Evolutionary conservation across 768 basidiomycete species (phyloP), one percentile per base, ranked within the genome.

Genomic region (Cystobasidium ongulense): DNA sequence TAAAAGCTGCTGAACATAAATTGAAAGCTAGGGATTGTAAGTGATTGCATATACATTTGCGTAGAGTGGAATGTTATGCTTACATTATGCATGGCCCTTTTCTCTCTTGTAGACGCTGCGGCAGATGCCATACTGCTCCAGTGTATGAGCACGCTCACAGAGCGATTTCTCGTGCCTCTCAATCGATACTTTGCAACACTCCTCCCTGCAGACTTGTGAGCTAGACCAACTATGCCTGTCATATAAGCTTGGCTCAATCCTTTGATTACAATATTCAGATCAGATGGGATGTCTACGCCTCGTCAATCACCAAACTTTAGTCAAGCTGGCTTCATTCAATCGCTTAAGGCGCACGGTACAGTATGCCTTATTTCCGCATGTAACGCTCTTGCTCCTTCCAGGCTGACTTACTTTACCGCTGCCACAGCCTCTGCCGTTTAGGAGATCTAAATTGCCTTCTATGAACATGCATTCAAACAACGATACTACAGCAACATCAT

Each of bases 161-260:
- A 89, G 23, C 88, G 88, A 67, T 84, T 98, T 75, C 86, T 97
- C 25, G 88, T 90, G 1, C 95, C 95, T 0, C 85, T 98, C 3
- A 88, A 94, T 77, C 87, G 94, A 76, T 97, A 97, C 83, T 87
- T 97, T 50, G 89, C 90, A 74, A 88, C 89, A 0, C 85, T 94
- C 61, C 91, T 93, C 80, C 90, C 91, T 18, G 54, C 66, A 29
- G 68, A 71, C 25, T 11, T 36, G 68, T 71, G 31, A 54, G 68
- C 38, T 23, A 38, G 3, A 41, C 11, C 5, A 59, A 27, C 15
- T 29, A 27, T 50, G 43, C 10, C 29, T 52, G 36, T 21, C 23
- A 2, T 29, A 29, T 18, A 43, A 29, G 43, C 65, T 5, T 46
- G 21, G 33, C 17, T 27, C 52, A 29, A 23, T 39, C 15, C 21